Evolutionary conservation across 1,139 yeast genomes (phyloP).

Genomic region (Hemisphaericaspora subhashii): DNA sequence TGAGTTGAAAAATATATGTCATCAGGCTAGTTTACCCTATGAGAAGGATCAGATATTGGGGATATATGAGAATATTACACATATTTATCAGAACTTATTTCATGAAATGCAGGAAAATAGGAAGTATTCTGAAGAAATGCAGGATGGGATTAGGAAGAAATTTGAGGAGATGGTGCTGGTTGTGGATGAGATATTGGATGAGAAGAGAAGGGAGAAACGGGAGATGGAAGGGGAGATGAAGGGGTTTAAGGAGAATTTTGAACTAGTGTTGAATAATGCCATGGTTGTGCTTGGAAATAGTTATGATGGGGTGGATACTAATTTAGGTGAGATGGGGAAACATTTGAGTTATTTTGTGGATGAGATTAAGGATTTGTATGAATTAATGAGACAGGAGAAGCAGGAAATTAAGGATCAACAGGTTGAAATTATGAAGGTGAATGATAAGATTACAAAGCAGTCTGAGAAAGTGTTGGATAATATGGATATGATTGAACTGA

Average conservation of each 20-base stretch:
- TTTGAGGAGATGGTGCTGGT: slow-evolving; percentile 18
- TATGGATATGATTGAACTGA: neutral
- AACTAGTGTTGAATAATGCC: slow-evolving; percentile 14
- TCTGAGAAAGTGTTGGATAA: slow-evolving; percentile 1
- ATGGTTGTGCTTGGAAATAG: slow-evolving; percentile 9
- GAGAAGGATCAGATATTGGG: slow-evolving; percentile 51
- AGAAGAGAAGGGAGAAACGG: slow-evolving; percentile 6
- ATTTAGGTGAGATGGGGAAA: slow-evolving; percentile 9
- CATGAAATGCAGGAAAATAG: slow-evolving; percentile 18
- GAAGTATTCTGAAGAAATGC: slow-evolving; percentile 13
- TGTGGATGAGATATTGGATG: slow-evolving; percentile 12
- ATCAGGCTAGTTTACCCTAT: slow-evolving; percentile 50
- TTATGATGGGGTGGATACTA: slow-evolving; percentile 13
- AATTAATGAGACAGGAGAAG: slow-evolving; percentile 1
- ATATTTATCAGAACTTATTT: slow-evolving; percentile 23
- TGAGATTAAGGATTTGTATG: slow-evolving; percentile 8
- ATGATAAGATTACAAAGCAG: slow-evolving; percentile 4
- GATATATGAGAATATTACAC: slow-evolving; percentile 49
- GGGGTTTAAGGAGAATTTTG: slow-evolving; percentile 16
- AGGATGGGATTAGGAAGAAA: slow-evolving; percentile 14
- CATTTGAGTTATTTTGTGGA: slow-evolving; percentile 12
- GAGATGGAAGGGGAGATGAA: slow-evolving; percentile 12
- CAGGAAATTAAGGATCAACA: slow-evolving; percentile 1
- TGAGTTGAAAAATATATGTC: slow-evolving; percentile 47
- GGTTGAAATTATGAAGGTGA: neutral